Conservation (phyloP, 441 rosid genomes). For the Dalechampia spathulata region DNA sequence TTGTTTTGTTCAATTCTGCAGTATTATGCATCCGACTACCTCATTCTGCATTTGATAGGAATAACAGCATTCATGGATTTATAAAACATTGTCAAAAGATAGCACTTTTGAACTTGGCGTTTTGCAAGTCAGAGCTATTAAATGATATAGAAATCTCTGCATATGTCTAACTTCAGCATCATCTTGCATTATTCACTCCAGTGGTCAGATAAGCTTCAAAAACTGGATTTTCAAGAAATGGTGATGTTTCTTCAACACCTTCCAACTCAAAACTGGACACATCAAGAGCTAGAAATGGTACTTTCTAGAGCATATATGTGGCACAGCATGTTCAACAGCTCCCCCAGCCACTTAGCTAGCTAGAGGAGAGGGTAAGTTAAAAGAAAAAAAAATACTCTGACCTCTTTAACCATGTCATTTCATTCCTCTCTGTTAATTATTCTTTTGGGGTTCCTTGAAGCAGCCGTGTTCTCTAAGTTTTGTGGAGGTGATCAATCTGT, state of each 20-base stretch:
- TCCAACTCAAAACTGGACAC: conserved; percentile 83
- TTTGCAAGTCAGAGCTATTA: not conserved
- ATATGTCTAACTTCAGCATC: too few species aligned
- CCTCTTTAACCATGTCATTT: conserved; percentile 1
- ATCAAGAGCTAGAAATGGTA: conserved; percentile 88
- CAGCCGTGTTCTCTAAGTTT: conserved; percentile 7
- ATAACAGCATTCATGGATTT: not conserved
- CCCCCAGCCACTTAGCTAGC: conserved; percentile 84
- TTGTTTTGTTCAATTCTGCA: too few species aligned
- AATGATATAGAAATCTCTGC: too few species aligned
- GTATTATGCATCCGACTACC: not conserved
- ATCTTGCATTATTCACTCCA: too few species aligned
- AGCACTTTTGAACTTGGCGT: not conserved
- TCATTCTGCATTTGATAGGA: not conserved
- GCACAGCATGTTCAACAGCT: conserved; percentile 96
- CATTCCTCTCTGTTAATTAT: not conserved
- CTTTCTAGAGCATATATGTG: conserved; percentile 91
- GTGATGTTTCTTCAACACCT: conserved; percentile 98
- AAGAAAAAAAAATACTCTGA: not conserved
- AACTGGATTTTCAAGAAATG: conserved; percentile 96
- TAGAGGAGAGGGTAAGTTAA: too few species aligned
- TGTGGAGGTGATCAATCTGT: conserved; percentile 12
- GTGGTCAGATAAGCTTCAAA: conserved; percentile 91
- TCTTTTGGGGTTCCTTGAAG: conserved; percentile 9
- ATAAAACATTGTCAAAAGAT: not conserved